These are phyloP conservation scores for Cyamopsis tetragonoloba DNA, from an alignment of 306 rosid genomes.

Conservation along the genomic window DNA sequence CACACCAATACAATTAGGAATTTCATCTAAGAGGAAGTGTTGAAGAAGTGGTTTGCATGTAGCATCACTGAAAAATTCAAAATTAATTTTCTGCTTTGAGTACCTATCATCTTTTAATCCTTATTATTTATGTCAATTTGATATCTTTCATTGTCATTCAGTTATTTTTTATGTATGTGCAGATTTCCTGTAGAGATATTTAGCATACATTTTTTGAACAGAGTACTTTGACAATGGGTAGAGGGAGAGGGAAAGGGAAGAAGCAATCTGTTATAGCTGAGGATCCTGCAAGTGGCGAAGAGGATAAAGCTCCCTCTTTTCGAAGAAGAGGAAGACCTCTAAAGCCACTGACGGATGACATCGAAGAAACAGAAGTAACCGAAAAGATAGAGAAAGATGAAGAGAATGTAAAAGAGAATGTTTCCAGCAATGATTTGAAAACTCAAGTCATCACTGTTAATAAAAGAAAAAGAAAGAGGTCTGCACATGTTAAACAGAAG, in stretches of 20 bases:
- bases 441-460: constrained; percentile 38
- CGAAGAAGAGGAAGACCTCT: constrained; percentile 60
- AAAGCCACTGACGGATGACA: constrained; percentile 50
- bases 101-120: constrained; percentile 10
- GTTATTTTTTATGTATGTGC: constrained; percentile 24
- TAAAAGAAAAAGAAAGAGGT: constrained; percentile 57
- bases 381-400: constrained; percentile 49
- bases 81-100: not conserved
- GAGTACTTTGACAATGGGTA: constrained; percentile 47
- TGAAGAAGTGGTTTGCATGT: constrained; percentile 18
- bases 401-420: constrained; percentile 38
- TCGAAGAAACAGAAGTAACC: constrained; percentile 41
- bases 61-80: not conserved
- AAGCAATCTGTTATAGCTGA: constrained; percentile 45
- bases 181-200: constrained; percentile 29
- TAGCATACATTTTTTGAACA: constrained; percentile 17
- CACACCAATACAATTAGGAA: no score
- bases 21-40: not conserved
- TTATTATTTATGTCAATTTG: constrained; percentile 11
- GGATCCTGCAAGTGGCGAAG: constrained; percentile 56
- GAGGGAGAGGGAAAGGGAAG: constrained; percentile 76
- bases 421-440: constrained; percentile 40
- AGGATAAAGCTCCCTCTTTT: constrained; percentile 44
- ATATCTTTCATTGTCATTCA: constrained; percentile 14
- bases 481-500: constrained; percentile 46